phyloP scores from a whole-genome alignment of 768 basidiomycete species.

The Cyclocybe cylindracea region DNA sequence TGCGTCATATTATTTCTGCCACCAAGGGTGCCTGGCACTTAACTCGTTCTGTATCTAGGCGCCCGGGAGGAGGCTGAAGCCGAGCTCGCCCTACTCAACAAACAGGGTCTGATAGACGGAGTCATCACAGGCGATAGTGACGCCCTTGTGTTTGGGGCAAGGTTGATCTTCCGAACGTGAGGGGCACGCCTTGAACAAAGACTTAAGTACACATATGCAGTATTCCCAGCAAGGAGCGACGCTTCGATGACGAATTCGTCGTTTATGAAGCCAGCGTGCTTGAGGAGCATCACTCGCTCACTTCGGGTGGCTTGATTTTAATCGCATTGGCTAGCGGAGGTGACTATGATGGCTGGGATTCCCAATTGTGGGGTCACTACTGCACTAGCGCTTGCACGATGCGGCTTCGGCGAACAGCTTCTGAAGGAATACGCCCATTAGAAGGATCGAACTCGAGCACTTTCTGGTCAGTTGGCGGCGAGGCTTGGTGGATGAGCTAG shows the following conservation, averaged over 20 bases:
- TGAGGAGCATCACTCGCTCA: no score
- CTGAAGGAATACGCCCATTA: constrained; percentile 50
- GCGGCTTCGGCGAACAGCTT: no score
- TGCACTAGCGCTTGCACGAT: constrained; percentile 58
- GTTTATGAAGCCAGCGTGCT: no score
- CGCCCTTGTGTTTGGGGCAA: constrained; percentile 16
- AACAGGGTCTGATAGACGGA: constrained; percentile 5
- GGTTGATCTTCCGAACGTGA: constrained; percentile 5
- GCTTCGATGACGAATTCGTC: no score
- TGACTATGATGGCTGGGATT: constrained; percentile 60
- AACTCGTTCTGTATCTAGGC: constrained; percentile 6
- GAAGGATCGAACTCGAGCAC: background rate
- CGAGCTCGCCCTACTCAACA: constrained; percentile 9
- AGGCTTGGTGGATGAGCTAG: background rate
- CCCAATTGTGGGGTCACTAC: constrained; percentile 54
- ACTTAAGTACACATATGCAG: no score
- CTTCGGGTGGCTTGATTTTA: no score
- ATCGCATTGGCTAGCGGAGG: constrained; percentile 68
- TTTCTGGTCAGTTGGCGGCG: background rate
- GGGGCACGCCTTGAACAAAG: no score
- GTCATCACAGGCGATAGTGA: constrained; percentile 20
- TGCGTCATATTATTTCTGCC: no score
- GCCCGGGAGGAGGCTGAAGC: constrained; percentile 21
- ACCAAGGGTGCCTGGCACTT: no score
- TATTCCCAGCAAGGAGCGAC: no score